Conservation (phyloP, 257 asterid genomes). For the Jaltomata sinuosa region DNA sequence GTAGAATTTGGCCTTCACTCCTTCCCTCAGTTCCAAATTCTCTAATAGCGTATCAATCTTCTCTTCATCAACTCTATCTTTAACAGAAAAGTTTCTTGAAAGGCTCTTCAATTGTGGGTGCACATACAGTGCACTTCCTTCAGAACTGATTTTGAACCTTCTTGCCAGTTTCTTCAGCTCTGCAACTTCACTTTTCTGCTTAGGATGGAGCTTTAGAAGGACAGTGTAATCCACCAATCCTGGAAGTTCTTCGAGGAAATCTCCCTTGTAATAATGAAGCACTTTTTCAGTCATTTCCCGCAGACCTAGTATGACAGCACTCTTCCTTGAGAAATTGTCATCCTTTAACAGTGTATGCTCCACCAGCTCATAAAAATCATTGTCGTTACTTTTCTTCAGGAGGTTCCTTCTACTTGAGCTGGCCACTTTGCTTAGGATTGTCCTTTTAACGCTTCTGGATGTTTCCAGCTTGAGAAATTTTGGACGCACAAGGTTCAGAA, state of each 20-base stretch:
- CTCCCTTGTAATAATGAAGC: constrained; percentile 91
- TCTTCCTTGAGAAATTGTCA: constrained; percentile 60
- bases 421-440: constrained; percentile 72
- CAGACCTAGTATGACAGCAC: constrained; percentile 66
- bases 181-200: constrained; percentile 47
- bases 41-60: constrained; percentile 56
- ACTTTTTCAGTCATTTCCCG: constrained; percentile 85
- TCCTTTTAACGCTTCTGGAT: constrained; percentile 59
- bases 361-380: constrained; percentile 68
- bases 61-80: constrained; percentile 74
- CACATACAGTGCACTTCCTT: constrained; percentile 91
- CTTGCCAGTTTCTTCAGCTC: constrained; percentile 34
- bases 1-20: constrained; percentile 78
- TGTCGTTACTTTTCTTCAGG: constrained; percentile 47
- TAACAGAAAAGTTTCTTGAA: constrained; percentile 45
- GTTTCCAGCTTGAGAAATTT: constrained; percentile 65
- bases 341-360: constrained; percentile 73
- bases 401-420: constrained; percentile 36
- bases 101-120: constrained; percentile 69
- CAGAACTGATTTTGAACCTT: constrained; percentile 65
- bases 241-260: constrained; percentile 89
- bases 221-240: constrained; percentile 85
- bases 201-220: constrained; percentile 53
- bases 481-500: constrained; percentile 92
- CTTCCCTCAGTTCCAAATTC: constrained; percentile 51